Conservation (phyloP, 345 rosid genomes). For the Acer campestre region DNA sequence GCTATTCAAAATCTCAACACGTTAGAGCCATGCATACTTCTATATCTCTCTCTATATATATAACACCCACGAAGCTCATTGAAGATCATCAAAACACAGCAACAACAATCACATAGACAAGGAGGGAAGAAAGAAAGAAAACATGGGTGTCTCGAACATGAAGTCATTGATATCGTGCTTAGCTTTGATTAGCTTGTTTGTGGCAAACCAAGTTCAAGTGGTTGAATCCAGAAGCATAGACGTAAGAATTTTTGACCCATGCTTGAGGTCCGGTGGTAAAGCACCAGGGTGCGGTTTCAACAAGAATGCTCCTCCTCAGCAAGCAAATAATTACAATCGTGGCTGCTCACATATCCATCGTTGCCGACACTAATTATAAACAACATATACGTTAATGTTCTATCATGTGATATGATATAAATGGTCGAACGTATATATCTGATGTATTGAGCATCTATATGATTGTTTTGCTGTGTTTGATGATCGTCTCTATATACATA, state of each 20-base stretch:
- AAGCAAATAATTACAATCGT: not conserved
- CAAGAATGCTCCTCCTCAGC: not conserved
- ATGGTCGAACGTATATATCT: too few relatives aligned
- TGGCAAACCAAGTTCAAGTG: not conserved
- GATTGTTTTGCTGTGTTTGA: too few relatives aligned
- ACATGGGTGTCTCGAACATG: not conserved
- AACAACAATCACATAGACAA: not conserved
- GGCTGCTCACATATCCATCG: not conserved
- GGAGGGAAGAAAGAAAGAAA: not conserved
- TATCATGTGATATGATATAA: too few relatives aligned
- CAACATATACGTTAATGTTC: too few relatives aligned
- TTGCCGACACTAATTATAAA: too few relatives aligned
- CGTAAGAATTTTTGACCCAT: not conserved
- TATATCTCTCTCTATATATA: too few relatives aligned
- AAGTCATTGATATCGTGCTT: not conserved
- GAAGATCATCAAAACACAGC: not conserved
- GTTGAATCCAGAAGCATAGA: not conserved
- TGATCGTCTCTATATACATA: too few relatives aligned
- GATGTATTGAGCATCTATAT: too few relatives aligned
- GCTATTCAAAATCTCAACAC: too few relatives aligned
- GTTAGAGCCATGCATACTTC: too few relatives aligned
- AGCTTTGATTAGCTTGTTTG: not conserved
- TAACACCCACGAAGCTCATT: not conserved
- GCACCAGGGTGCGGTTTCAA: not conserved
- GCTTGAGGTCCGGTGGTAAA: not conserved